A percentile compares a stretch with the other conserved stretches of the same genome.
These are phyloP conservation scores for Entamoeba histolytica DNA, from an alignment of 208 protist genomes.

Conservation along the genomic window DNA sequence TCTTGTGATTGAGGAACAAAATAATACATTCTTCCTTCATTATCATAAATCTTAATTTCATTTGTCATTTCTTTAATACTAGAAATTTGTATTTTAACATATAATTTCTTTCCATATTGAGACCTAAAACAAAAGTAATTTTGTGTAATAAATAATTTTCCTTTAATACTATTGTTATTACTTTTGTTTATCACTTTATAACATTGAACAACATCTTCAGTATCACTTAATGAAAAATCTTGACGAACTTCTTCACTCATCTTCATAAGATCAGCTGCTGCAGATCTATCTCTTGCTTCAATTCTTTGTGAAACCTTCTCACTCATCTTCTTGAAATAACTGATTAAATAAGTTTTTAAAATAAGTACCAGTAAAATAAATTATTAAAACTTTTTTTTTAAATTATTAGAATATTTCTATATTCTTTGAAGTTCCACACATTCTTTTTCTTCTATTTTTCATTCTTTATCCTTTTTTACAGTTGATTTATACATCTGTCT, in stretches of 20 bases:
- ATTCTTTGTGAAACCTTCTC: too few species aligned
- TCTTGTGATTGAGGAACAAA: not conserved
- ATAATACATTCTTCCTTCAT: not conserved
- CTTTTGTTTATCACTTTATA: not conserved
- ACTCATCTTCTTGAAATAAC: too few species aligned
- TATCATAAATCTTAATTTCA: not conserved
- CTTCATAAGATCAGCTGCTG: too few species aligned
- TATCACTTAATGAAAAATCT: not conserved
- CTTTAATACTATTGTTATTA: not conserved
- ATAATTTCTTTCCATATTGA: not conserved
- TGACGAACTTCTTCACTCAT: not conserved
- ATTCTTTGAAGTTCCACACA: too few species aligned
- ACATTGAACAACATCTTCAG: not conserved
- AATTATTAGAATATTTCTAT: too few species aligned
- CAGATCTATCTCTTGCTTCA: too few species aligned
- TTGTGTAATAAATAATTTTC: not conserved
- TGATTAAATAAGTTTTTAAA: too few species aligned
- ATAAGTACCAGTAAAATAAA: too few species aligned
- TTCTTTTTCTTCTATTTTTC: too few species aligned
- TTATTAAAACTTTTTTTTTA: too few species aligned
- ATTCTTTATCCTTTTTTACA: too few species aligned
- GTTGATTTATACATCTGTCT: too few species aligned
- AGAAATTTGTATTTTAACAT: not conserved
- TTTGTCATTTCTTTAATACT: not conserved
- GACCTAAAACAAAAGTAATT: not conserved